These are phyloP conservation scores for Starmerella kuoi DNA, from an alignment of 805 yeast genomes.

Conservation along the genomic window DNA sequence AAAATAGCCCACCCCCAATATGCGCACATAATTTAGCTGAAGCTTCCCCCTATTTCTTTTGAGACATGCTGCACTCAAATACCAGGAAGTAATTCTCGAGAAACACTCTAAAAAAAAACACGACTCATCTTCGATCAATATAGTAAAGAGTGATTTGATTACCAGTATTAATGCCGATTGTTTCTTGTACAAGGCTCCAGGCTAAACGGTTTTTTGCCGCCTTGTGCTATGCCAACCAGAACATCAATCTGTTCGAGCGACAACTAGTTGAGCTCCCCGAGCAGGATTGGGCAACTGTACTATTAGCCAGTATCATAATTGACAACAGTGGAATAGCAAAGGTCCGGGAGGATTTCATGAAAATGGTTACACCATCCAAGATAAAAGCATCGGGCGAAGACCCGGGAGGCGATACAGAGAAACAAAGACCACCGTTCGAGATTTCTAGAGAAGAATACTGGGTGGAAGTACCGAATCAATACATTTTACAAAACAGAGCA, in stretches of 20 bases:
- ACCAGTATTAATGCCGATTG: too few species aligned
- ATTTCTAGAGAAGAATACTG: constrained; percentile 8
- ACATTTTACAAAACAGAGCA: constrained; percentile 14
- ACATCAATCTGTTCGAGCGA: constrained; percentile 10
- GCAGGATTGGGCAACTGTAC: constrained; percentile 13
- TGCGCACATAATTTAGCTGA: too few species aligned
- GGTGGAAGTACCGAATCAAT: constrained; percentile 16
- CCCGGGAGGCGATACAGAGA: background rate
- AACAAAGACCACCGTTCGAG: background rate
- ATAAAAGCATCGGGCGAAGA: background rate
- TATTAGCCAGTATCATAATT: constrained; percentile 17
- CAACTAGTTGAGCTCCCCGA: constrained; percentile 12
- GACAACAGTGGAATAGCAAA: constrained; percentile 18
- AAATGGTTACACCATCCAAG: constrained; percentile 1
- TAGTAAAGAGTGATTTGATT: too few species aligned
- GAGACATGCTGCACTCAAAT: too few species aligned
- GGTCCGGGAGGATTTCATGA: constrained; percentile 4
- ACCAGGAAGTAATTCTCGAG: too few species aligned
- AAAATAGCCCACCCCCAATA: too few species aligned
- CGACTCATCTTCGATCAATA: too few species aligned
- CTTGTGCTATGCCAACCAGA: constrained; percentile 15
- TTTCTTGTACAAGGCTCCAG: constrained; percentile 5
- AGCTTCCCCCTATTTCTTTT: too few species aligned
- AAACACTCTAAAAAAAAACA: too few species aligned
- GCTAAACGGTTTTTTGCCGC: constrained; percentile 15